Evolutionary conservation across 1,139 yeast species (phyloP), one percentile per base, ranked within the genome.

Genomic region (Yamadazyma sp.): DNA sequence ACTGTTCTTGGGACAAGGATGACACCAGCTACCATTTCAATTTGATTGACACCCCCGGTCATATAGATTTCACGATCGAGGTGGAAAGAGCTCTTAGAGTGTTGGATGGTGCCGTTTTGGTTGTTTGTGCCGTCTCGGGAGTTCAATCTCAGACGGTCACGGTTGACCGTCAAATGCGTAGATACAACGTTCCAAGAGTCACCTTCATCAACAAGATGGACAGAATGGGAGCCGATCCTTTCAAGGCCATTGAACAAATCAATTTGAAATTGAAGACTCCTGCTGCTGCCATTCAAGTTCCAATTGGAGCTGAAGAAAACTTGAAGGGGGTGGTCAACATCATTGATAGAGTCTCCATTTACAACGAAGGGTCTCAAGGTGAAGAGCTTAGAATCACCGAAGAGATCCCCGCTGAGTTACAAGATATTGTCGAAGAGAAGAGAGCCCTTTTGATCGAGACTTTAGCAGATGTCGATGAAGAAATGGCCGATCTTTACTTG

Each of bases 111-210:
- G 98, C 98, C 29, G 98, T 92, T 37, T 75, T 92, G 48, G 98
- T 92, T 40, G 97, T 92, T 17, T 92, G 98, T 76, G 98, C 98
- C 12, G 98, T 92, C 41, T 81, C 95, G 24, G 98, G 98, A 58
- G 98, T 92, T 37, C 98, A 92, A 68, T 88, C 96, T 6, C 98
- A 92, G 68, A 92, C 98, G 14, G 96, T 92, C 45, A 92, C 98
- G 36, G 98, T 92, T 38, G 98, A 92, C 64, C 83, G 98, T 62
- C 98, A 92, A 71, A 94, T 94, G 98, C 83, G 96, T 56, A 83
- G 98, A 62, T 94, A 92, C 66, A 89, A 92, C 61, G 96, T 92
- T 57, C 98, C 98, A 42, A 81, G 98, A 61, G 77, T 94, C 42
- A 92, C 98, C 10, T 94, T 92, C 56, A 86, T 92, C 63, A 92